Base-by-base conservation (phyloP, 2,329 filamentous ascomycete genomes). In the Aspergillus proliferans region DNA sequence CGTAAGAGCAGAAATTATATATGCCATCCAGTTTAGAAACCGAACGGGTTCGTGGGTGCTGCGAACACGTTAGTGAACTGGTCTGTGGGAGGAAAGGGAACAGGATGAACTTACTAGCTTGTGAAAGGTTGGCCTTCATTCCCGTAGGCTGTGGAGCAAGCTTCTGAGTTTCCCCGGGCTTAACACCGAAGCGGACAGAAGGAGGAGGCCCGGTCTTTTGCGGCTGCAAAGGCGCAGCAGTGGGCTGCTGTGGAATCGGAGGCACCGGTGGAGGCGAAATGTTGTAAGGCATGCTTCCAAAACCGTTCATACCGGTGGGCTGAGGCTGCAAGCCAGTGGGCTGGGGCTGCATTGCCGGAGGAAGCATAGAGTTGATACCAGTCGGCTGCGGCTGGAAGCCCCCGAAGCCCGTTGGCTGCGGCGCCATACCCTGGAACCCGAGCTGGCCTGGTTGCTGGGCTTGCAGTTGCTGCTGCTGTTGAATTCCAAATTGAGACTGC, bases 201-300 rank as follows among this genome's bases (percentile, higher is more conserved):
- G 93, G 93, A 18, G 92, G 77, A 6, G 93, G 93, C 0, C 88
- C 88, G 7, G 88, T 94, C 74, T 87, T 84, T 66, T 94, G 88
- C 42, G 88, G 81, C 53, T 84, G 72, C 47, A 92, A 71, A 51
- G 87, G 84, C 43, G 81, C 74, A 42, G 76, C 66, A n/a, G 79
- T 75, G 14, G 78, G 78, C 61, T 84, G 75, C 43, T 80, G 73
- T 21, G 80, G 79, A 47, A 82, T 73, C 9, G 80, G 83, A 24
- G 79, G 77, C 22, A 81, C 67, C 4, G 78, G 74, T 34, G 74
- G 66, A 53, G 75, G 71, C 54, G 78, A 71, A 42, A 75, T 71
- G 72, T 72, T 55, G 66, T 66, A 78, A 22, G 68, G 65, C 54
- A 69, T 68, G 55, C 59, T 63, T 43, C 72, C 71, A 59, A 80